phyloP scores from a whole-genome alignment of 371 early-diverging fungal genomes.

The Mortierella sp. region DNA sequence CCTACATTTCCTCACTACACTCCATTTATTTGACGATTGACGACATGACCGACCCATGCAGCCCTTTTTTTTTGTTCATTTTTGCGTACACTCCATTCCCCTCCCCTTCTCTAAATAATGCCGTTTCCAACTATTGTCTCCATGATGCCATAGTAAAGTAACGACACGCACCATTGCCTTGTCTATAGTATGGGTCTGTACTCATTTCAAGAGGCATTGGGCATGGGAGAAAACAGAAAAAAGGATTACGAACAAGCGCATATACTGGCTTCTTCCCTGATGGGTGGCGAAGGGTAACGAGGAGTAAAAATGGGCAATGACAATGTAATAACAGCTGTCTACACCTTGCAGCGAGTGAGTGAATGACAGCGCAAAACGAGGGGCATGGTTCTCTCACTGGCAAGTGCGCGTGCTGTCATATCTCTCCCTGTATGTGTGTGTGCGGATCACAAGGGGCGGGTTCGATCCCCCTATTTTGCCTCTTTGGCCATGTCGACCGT shows the following conservation, averaged over 20 bases:
- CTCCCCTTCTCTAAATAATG: not conserved
- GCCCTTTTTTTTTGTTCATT: not conserved
- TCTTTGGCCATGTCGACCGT: not conserved
- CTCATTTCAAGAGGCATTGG: not conserved
- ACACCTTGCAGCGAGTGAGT: too few species aligned
- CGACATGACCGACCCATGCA: not conserved
- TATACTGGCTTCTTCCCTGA: too few species aligned
- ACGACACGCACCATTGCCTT: not conserved
- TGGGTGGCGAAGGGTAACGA: not conserved
- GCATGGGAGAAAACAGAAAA: not conserved
- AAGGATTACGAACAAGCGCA: too few species aligned
- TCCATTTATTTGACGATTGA: not conserved
- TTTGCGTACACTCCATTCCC: not conserved
- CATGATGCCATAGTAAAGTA: not conserved
- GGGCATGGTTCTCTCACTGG: too few species aligned
- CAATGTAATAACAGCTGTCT: too few species aligned
- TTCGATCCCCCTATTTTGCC: not conserved
- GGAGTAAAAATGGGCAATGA: not conserved
- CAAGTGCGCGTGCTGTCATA: not conserved
- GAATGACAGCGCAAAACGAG: not conserved
- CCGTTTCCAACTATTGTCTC: not conserved
- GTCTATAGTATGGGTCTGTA: not conserved
- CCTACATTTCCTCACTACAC: not conserved
- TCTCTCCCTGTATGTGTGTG: not conserved
- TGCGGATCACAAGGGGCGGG: not conserved